Base-by-base conservation (phyloP, 345 rosid species). In the Pugionium cornutum region DNA sequence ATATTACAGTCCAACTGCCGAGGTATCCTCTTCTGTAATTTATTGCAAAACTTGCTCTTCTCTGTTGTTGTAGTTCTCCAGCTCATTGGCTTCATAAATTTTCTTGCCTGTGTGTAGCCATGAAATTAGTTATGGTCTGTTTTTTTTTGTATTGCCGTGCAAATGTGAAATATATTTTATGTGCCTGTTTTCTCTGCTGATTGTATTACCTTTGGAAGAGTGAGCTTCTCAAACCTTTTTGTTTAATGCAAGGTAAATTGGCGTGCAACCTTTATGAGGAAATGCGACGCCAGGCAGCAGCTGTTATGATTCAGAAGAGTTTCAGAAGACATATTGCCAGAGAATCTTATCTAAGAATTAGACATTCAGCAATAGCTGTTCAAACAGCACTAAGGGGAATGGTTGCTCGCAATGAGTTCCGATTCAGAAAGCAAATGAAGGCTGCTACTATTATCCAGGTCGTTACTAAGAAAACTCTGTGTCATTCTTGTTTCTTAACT, bases 381-480 rank as follows among this genome's bases (percentile, higher is more conserved):
- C 99, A 91, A 82, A 84, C 96, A 32, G 88, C 91, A 33, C 80
- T 91, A 68, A 88, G 96, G 79, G 95, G 91, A 50, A 91, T 91
- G 99, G 81, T 81, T 70, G 95, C 97, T 81, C 91, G 91, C 69
- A 82, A 89, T 79, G 99, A 87, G 63, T 95, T 91, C 81, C 82
- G 95, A 79, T 85, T 83, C 79, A 81, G 89, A 83, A 88, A 78
- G 84, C 92, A 83, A 80, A 91, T 95, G 25, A 91, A 84, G 82
- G 99, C 96, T 66, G 88, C 97, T 71, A 86, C 82, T 61, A 76
- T 80, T 63, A 77, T 95, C 55, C 92, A 95, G 99, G 99, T 94
- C 18, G 11, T 35, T 44, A 40, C 55, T 47, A 9, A 37, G 58
- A 59, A 47, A 53, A 48, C 18, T 18, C 18, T 18, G 18, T 18